Conservation (phyloP, 2,329 filamentous ascomycete genomes). For the Pezicula carpinea region DNA sequence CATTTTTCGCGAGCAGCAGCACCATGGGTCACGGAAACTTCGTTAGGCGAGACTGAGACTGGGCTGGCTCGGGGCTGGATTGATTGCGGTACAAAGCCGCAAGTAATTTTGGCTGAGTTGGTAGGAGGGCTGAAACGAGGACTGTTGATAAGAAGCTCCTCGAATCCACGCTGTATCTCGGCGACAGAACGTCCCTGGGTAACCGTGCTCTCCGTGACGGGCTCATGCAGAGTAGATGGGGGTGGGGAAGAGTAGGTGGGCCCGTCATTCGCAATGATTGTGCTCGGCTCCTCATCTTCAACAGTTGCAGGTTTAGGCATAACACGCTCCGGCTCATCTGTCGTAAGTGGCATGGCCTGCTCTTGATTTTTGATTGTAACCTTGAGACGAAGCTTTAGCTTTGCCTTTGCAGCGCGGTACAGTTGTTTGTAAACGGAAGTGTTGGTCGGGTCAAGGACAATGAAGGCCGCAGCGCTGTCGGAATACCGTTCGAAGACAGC, state of each 20-base stretch:
- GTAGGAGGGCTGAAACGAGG: constrained; percentile 7
- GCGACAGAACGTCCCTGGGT: constrained; percentile 12
- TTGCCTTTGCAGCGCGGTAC: constrained; percentile 93
- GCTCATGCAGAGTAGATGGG: not conserved
- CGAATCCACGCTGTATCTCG: constrained; percentile 24
- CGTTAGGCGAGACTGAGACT: constrained; percentile 16
- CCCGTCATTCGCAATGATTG: constrained; percentile 19
- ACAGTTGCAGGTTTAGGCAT: constrained; percentile 37
- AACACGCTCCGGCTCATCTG: constrained; percentile 14
- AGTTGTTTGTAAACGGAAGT: constrained; percentile 91
- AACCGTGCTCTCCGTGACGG: no score
- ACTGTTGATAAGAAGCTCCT: constrained; percentile 22
- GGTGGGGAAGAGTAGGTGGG: constrained; percentile 4
- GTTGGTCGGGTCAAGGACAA: constrained; percentile 74
- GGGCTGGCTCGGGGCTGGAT: constrained; percentile 1
- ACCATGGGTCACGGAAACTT: constrained; percentile 23
- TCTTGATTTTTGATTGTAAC: constrained; percentile 47
- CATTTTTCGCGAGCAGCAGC: constrained; percentile 27
- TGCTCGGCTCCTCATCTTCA: constrained; percentile 40
- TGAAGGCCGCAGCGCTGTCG: constrained; percentile 79
- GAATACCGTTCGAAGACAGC: constrained; percentile 88
- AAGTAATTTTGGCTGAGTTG: no score
- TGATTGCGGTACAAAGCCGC: no score
- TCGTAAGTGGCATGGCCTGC: constrained; percentile 12
- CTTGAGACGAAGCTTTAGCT: constrained; percentile 91